Percentiles rank a stretch among this genome's conserved stretches.
Evolutionary conservation across 495 filamentous ascomycete species (phyloP).

Genomic region (Recurvomyces mirabilis): DNA sequence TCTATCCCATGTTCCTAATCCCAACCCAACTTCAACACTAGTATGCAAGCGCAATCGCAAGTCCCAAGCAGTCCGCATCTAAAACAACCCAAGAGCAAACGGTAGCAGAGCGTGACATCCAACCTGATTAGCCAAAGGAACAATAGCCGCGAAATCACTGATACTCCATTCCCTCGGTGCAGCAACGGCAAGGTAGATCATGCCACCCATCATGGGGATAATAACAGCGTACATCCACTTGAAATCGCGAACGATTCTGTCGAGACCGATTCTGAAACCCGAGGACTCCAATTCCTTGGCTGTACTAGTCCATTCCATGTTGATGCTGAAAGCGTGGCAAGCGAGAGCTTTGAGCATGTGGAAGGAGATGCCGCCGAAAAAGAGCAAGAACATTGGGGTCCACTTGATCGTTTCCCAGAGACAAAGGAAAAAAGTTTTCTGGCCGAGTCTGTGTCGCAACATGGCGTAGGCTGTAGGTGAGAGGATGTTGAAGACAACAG

Average conservation of each 20-base stretch:
- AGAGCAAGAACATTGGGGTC: constrained; percentile 56
- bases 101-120: constrained; percentile 26
- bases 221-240: constrained; percentile 32
- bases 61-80: not conserved
- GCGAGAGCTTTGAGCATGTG: constrained; percentile 57
- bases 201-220: constrained; percentile 24
- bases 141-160: constrained; percentile 30
- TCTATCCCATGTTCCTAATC: too few relatives aligned
- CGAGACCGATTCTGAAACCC: constrained; percentile 26
- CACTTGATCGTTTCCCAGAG: constrained; percentile 64
- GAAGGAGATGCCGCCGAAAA: constrained; percentile 58
- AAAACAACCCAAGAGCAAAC: constrained; percentile 4
- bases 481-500: constrained; percentile 60
- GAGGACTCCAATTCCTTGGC: constrained; percentile 44
- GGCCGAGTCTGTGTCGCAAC: constrained; percentile 30
- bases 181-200: constrained; percentile 30
- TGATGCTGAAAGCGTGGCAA: constrained; percentile 60
- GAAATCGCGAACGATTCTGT: constrained; percentile 28
- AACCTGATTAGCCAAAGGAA: constrained; percentile 32
- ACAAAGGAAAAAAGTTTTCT: constrained; percentile 29
- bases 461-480: constrained; percentile 54
- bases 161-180: constrained; percentile 31
- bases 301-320: constrained; percentile 63
- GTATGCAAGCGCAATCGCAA: too few relatives aligned
- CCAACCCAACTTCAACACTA: too few relatives aligned